A percentile compares a stretch with the other conserved stretches of the same genome.
phyloP scores from a whole-genome alignment of 2,329 filamentous ascomycete species.

The Stachybotrys elegans region DNA sequence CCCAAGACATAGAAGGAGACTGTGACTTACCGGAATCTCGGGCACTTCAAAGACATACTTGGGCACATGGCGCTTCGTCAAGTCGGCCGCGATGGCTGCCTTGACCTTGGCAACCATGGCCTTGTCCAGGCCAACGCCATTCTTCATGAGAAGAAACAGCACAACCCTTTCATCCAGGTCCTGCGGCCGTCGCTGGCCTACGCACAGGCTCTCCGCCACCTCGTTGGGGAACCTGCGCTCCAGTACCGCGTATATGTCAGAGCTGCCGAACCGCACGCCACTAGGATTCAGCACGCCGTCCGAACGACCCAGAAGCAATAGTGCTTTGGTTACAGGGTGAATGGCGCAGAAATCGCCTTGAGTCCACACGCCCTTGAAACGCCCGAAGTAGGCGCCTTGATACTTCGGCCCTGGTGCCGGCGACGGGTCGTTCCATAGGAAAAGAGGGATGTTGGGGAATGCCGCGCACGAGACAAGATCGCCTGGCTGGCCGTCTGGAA shows the following conservation, averaged over 20 bases:
- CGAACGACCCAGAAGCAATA: constrained; percentile 64
- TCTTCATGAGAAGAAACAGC: constrained; percentile 51
- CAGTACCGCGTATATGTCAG: constrained; percentile 74
- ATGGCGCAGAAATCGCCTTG: constrained; percentile 76
- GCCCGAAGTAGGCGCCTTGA: constrained; percentile 54
- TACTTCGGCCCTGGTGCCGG: constrained; percentile 51
- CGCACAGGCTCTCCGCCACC: constrained; percentile 70
- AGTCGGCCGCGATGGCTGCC: constrained; percentile 57
- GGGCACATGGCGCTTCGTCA: constrained; percentile 72
- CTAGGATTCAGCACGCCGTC: constrained; percentile 78
- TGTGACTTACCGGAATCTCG: constrained; percentile 66
- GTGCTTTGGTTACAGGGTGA: constrained; percentile 60
- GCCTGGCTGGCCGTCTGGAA: constrained; percentile 59
- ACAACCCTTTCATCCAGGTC: constrained; percentile 51
- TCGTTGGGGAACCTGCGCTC: constrained; percentile 59
- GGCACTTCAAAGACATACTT: constrained; percentile 74
- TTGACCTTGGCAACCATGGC: constrained; percentile 55
- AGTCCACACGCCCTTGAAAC: constrained; percentile 68
- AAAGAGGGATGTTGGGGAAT: constrained; percentile 73
- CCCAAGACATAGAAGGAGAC: not conserved
- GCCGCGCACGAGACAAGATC: constrained; percentile 67
- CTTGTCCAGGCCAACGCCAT: constrained; percentile 49
- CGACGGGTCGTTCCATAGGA: constrained; percentile 53
- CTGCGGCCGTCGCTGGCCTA: constrained; percentile 64
- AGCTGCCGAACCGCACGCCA: constrained; percentile 73